Percentiles rank a stretch among this genome's conserved stretches.
Conservation (phyloP, 108 stramenopile genomes). For the Cyclotella baltica region DNA sequence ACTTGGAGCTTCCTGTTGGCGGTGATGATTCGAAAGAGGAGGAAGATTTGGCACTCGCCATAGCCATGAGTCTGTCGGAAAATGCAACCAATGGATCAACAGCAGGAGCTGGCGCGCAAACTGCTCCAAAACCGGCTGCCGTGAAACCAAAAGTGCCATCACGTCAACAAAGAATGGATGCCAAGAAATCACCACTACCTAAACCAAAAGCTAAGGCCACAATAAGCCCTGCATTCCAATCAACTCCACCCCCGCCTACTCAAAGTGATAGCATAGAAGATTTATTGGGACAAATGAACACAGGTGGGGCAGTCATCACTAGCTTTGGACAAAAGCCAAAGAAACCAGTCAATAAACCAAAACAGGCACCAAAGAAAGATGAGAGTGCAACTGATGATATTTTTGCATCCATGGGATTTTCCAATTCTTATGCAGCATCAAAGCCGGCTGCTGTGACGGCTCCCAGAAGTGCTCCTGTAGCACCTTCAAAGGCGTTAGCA, state of each 20-base stretch:
- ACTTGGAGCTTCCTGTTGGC: conserved; percentile 41
- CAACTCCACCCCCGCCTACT: neutral
- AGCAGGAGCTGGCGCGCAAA: neutral
- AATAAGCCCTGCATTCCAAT: conserved; percentile 1
- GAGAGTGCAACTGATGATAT: conserved; percentile 35
- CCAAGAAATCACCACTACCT: neutral
- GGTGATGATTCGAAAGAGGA: conserved; percentile 39
- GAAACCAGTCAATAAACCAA: conserved; percentile 17
- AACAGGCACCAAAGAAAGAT: conserved; percentile 14
- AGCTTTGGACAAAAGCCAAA: conserved; percentile 39
- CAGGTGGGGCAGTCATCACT: conserved; percentile 32
- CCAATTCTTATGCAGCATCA: conserved; percentile 24
- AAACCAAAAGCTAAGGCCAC: neutral
- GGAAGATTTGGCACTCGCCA: conserved; percentile 50
- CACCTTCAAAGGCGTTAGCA: conserved; percentile 16
- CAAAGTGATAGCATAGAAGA: conserved; percentile 47
- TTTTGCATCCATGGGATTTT: conserved; percentile 49
- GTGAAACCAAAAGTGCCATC: neutral
- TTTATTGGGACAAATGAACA: conserved; percentile 44
- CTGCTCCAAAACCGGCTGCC: neutral
- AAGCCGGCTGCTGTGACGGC: conserved; percentile 8
- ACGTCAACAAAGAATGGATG: neutral
- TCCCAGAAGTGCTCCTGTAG: conserved; percentile 29
- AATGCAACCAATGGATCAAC: neutral
- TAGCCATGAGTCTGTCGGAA: conserved; percentile 55